Evolutionary conservation across 2,329 filamentous ascomycete species (phyloP), one percentile per base, ranked within the genome.

Genomic region (Fusarium denticulatum): DNA sequence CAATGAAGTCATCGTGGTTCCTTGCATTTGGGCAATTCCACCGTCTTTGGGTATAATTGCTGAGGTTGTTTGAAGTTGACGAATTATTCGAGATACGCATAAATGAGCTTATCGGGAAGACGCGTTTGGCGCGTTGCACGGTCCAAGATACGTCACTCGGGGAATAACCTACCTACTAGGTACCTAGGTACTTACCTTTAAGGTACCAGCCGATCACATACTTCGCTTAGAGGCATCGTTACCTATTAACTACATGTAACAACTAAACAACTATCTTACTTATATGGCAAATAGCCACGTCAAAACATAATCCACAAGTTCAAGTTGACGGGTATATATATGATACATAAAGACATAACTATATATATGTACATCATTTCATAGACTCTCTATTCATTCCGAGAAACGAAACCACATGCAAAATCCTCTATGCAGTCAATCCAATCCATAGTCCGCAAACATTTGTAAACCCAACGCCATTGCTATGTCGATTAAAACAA

Each of bases 1-100:
- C 22, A 87, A 78, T 11, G 82, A 77, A 6, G 77, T 69, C 82
- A 85, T 85, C 30, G 22, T 64, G 12, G 32, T 18, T 30, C 43
- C 39, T 43, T 53, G 43, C 42, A 22, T 45, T 45, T 24, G 30
- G 16, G 18, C 46, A 32, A 40, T 37, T 40, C 57, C 32, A 34
- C 24, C 39, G 16, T 56, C 18, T 60, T 58, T 32, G 24, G 34
- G 18, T 61, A 46, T 16, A 40, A 59, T 56, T 69, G 42, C 57
- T 60, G 13, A 18, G 36, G 36, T 18, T 18, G 39, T 71, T 72
- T 64, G 60, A 66, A 43, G 49, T 61, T 71, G 24, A 60, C 67
- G 26, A 49, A 53, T 45, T 59, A 47, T 66, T 58, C 24, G 4
- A 58, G 10, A n/a, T 58, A 32, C 12, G 37, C 22, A 30, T 43